Conservation (phyloP, 495 filamentous ascomycete genomes). For the Penicillium fimorum region DNA sequence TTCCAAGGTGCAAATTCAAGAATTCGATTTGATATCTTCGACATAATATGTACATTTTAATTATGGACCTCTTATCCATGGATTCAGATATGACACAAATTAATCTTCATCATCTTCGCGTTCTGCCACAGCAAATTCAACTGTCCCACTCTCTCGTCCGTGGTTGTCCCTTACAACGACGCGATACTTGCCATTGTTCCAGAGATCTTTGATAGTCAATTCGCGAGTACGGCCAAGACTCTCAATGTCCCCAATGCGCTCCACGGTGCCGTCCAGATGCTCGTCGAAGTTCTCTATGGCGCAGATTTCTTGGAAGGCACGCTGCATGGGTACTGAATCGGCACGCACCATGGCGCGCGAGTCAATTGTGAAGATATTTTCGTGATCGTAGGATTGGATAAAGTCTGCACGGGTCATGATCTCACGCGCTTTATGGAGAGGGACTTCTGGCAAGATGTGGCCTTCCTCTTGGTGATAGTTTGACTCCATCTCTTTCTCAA, state of each 20-base stretch:
- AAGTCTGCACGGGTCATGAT: constrained; percentile 97
- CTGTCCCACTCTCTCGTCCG: constrained; percentile 44
- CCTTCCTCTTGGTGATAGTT: constrained; percentile 62
- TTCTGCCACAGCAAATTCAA: constrained; percentile 47
- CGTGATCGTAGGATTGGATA: constrained; percentile 85
- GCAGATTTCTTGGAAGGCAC: constrained; percentile 83
- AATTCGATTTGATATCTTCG: not conserved
- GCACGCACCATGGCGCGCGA: constrained; percentile 84
- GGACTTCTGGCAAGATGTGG: constrained; percentile 77
- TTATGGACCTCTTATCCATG: not conserved
- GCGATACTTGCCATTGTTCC: constrained; percentile 75
- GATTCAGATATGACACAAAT: not conserved
- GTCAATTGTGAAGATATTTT: constrained; percentile 95
- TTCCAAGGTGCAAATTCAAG: constrained; percentile 15
- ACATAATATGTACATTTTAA: constrained; percentile 1
- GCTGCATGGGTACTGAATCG: constrained; percentile 94
- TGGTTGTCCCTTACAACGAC: constrained; percentile 56
- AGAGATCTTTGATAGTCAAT: constrained; percentile 81
- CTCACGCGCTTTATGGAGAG: constrained; percentile 79
- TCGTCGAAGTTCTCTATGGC: constrained; percentile 69
- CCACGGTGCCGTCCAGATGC: constrained; percentile 76
- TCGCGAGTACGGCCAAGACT: constrained; percentile 89
- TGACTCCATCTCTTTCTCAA: constrained; percentile 63
- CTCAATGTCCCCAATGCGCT: constrained; percentile 86
- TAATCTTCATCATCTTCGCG: constrained; percentile 31